These are phyloP conservation scores for Ampelomyces quisqualis DNA, from an alignment of 2,329 filamentous ascomycete genomes.

Conservation along the genomic window DNA sequence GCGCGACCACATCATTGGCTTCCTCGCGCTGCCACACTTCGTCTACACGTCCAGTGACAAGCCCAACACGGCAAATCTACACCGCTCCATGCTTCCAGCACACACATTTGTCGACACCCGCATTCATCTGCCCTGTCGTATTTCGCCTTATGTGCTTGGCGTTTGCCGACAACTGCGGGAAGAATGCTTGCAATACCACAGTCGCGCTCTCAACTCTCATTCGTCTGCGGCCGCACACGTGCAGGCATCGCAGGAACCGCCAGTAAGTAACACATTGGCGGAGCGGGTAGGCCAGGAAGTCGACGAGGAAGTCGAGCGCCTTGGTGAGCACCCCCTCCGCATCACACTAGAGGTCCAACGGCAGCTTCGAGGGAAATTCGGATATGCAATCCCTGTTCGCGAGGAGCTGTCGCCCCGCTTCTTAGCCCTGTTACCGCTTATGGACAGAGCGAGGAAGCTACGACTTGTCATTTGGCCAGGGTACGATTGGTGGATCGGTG, in stretches of 20 bases:
- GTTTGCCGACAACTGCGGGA: slow-evolving; percentile 31
- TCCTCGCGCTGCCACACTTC: slow-evolving; percentile 21
- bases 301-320: slow-evolving; percentile 25
- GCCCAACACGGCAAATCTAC: slow-evolving; percentile 11
- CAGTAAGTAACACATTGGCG: slow-evolving; percentile 11
- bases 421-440: slow-evolving; percentile 23
- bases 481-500: slow-evolving; percentile 29
- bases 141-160: slow-evolving; percentile 23
- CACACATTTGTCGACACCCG: slow-evolving; percentile 29
- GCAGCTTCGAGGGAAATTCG: slow-evolving; percentile 15
- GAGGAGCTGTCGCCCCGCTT: slow-evolving; percentile 30
- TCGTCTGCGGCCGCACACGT: neutral
- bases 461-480: slow-evolving; percentile 29
- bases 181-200: slow-evolving; percentile 24
- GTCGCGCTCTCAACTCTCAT: slow-evolving; percentile 12
- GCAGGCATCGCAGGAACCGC: neutral
- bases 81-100: slow-evolving; percentile 7
- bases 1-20: slow-evolving; percentile 27
- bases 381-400: slow-evolving; percentile 24
- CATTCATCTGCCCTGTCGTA: slow-evolving; percentile 27
- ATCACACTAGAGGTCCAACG: slow-evolving; percentile 30
- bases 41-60: slow-evolving; percentile 27
- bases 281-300: slow-evolving; percentile 14
- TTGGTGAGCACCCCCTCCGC: slow-evolving; percentile 22
- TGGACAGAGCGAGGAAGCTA: slow-evolving; percentile 20